phyloP scores from a whole-genome alignment of 192 early-diverging fungal genomes.

The Ramicandelaber brevisporus region DNA sequence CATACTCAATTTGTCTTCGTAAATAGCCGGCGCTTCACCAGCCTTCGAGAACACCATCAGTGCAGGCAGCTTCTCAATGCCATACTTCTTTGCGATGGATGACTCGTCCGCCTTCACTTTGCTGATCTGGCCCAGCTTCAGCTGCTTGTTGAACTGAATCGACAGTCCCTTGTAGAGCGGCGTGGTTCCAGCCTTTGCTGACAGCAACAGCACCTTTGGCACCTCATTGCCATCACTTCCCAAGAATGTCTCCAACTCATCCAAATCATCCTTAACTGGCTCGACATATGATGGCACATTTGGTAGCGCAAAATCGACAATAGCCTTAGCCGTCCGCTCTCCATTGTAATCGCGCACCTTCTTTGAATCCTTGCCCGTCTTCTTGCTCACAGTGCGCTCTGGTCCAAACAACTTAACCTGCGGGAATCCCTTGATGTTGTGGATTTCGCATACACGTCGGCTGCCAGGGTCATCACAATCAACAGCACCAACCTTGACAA shows the following conservation, averaged over 20 bases:
- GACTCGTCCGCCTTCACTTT: constrained; percentile 24
- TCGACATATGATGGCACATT: constrained; percentile 17
- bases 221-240: no score
- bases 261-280: no score
- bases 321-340: constrained; percentile 36
- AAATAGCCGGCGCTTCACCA: constrained; percentile 14
- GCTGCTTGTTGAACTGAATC: constrained; percentile 30
- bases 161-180: constrained; percentile 60
- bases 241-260: no score
- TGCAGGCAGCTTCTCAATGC: constrained; percentile 27
- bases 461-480: constrained; percentile 55
- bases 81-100: constrained; percentile 18
- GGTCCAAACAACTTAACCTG: constrained; percentile 67
- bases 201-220: constrained; percentile 44
- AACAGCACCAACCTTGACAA: constrained; percentile 51
- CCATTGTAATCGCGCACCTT: constrained; percentile 38
- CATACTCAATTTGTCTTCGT: constrained; percentile 31
- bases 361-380: constrained; percentile 6
- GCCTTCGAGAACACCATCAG: constrained; percentile 27
- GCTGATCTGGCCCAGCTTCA: constrained; percentile 42
- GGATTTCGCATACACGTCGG: constrained; percentile 32
- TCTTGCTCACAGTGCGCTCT: no score
- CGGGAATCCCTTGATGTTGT: constrained; percentile 56
- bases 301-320: constrained; percentile 33
- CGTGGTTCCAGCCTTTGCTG: constrained; percentile 36